Percentiles rank a stretch among this genome's conserved stretches.
Conservation (phyloP, 176 grass and related monocot species). For the Olyra latifolia region DNA sequence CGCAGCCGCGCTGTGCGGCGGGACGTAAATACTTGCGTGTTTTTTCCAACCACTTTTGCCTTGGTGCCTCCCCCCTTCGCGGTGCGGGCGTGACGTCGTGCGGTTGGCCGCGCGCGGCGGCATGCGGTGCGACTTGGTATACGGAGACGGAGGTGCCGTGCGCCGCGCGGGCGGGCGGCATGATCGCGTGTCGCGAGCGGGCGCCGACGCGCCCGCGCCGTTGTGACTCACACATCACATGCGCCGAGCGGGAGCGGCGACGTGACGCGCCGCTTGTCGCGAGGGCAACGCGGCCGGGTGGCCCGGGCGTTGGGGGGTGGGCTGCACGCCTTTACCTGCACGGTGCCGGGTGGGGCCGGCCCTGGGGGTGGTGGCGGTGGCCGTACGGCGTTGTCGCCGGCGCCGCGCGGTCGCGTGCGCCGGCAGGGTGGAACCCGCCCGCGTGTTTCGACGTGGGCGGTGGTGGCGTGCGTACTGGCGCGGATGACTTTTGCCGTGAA, state of each 20-base stretch:
- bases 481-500: neutral
- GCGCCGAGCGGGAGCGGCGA: neutral
- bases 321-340: neutral
- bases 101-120: constrained; percentile 42
- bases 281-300: neutral
- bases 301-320: neutral
- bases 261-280: neutral
- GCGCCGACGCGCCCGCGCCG: constrained; percentile 20
- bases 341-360: neutral
- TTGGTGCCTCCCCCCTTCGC: neutral
- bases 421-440: neutral
- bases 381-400: neutral
- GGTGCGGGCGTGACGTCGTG: constrained; percentile 6
- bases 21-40: constrained; percentile 11
- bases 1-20: constrained; percentile 24
- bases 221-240: neutral
- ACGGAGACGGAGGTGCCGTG: too few relatives aligned
- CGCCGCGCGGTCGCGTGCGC: neutral
- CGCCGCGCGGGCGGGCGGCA: neutral
- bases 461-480: neutral
- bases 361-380: neutral
- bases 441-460: neutral
- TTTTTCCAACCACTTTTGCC: neutral
- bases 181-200: neutral
- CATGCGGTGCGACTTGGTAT: constrained; percentile 19